Base-by-base conservation (phyloP, 257 asterid genomes). In the Gardenia jasminoides region DNA sequence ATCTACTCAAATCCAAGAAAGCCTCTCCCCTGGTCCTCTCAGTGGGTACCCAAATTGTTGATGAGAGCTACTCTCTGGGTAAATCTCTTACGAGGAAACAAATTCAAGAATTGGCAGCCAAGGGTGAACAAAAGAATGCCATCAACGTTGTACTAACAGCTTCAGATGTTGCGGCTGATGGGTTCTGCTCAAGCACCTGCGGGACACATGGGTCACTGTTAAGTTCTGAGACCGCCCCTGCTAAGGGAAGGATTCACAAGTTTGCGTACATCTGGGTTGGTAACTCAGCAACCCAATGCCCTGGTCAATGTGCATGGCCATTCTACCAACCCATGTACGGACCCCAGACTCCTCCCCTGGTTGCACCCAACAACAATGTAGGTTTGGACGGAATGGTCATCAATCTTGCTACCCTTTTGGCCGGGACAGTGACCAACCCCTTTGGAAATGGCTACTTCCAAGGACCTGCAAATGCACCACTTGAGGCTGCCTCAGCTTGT, bases 281-380 rank as follows among this genome's bases (percentile, higher is more conserved):
- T 8, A 90, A 90, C 36, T 89, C 92, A 0, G 90, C 82, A 80
- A 79, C 59, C 2, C 89, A 84, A 73, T 90, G 92, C 76, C 88
- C 91, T 0, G 95, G 90, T 3, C 84, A 82, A 76, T 90, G 92
- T 73, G 90, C 93, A 0, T 87, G 93, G 95, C 95, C 95, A 1
- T 88, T 90, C 68, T 90, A 90, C 61, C 89, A 86, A 81, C 92
- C 94, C 67, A 79, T 70, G 17, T 90, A 88, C 69, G 94, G 91
- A 19, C 94, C 94, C 0, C 93, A 90, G 68, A 82, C 70, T 68
- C 86, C 85, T 26, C 86, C 94, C 2, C 48, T 90, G 75, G 77
- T 82, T 9, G 80, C 91, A 10, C 94, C 94, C 16, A 88, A 90
- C 76, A 85, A 85, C 73, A 88, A 88, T 17, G 76, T 90, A 67